These are phyloP conservation scores for Chrysoporthe puriensis DNA, from an alignment of 2,329 filamentous ascomycete species.

Conservation along the genomic window DNA sequence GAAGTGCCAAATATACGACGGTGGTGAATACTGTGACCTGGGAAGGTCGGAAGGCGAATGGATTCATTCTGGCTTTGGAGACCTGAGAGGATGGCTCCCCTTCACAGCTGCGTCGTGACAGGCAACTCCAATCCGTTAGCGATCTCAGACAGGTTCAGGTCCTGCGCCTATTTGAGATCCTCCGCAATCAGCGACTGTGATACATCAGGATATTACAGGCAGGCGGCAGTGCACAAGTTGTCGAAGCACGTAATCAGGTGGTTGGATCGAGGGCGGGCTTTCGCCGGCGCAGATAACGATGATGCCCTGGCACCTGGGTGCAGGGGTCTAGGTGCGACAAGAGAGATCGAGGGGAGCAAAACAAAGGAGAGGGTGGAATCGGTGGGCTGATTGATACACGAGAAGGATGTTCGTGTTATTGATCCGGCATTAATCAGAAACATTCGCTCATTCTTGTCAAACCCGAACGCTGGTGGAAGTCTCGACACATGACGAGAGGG, in stretches of 20 bases:
- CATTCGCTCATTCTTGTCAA: conserved; percentile 2
- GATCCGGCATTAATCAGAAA: background rate
- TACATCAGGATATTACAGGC: conserved; percentile 12
- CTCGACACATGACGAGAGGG: conserved; percentile 2
- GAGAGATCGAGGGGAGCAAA: background rate
- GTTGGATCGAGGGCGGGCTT: background rate
- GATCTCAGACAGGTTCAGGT: background rate
- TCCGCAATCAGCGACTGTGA: background rate
- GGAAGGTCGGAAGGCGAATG: conserved; percentile 76
- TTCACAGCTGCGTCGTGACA: background rate
- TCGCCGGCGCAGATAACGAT: conserved; percentile 8
- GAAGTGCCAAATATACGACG: conserved; percentile 75
- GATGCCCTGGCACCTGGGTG: conserved; percentile 4
- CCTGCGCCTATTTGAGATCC: background rate
- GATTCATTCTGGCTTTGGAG: conserved; percentile 44
- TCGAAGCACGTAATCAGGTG: background rate
- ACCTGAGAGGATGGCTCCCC: background rate
- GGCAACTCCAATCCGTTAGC: background rate
- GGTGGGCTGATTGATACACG: background rate
- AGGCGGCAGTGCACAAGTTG: conserved; percentile 10
- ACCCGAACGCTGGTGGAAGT: background rate
- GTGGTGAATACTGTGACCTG: conserved; percentile 82
- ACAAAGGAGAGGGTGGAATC: background rate
- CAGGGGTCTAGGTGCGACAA: conserved; percentile 3
- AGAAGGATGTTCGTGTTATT: background rate